A percentile compares a stretch with the other conserved stretches of the same genome.
Conservation (phyloP, 2,329 filamentous ascomycete genomes). For the Ilyonectria robusta region DNA sequence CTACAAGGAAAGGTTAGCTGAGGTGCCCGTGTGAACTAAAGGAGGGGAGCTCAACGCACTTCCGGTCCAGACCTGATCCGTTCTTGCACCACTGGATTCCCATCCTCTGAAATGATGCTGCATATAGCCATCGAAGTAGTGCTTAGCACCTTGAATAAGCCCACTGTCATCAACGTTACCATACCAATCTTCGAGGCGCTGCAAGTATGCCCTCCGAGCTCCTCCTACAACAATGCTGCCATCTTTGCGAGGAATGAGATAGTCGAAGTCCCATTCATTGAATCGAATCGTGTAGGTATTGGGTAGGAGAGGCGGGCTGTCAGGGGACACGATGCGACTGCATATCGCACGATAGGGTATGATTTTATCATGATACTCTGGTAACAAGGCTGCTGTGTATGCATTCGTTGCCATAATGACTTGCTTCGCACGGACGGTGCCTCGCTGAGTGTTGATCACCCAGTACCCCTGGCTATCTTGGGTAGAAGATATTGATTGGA, state of each 20-base stretch:
- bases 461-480: conserved; percentile 15
- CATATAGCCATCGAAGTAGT: conserved; percentile 17
- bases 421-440: not conserved
- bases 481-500: conserved; percentile 35
- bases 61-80: conserved; percentile 14
- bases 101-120: conserved; percentile 11
- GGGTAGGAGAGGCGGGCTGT: not conserved
- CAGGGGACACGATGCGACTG: conserved; percentile 45
- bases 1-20: conserved; percentile 31
- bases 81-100: conserved; percentile 10
- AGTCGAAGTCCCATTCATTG: conserved; percentile 3
- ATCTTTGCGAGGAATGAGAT: conserved; percentile 11
- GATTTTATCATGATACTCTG: conserved; percentile 7
- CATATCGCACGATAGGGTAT: conserved; percentile 8
- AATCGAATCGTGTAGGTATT: conserved; percentile 8
- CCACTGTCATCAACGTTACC: not conserved
- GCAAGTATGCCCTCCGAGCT: not conserved
- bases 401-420: conserved; percentile 12
- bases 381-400: conserved; percentile 2
- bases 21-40: not conserved
- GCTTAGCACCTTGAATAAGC: not conserved
- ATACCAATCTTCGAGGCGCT: not conserved
- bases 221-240: conserved; percentile 19
- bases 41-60: conserved; percentile 6
- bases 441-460: not conserved